These are phyloP conservation scores for Nemania diffusa DNA, from an alignment of 2,329 filamentous ascomycete genomes.

Conservation along the genomic window DNA sequence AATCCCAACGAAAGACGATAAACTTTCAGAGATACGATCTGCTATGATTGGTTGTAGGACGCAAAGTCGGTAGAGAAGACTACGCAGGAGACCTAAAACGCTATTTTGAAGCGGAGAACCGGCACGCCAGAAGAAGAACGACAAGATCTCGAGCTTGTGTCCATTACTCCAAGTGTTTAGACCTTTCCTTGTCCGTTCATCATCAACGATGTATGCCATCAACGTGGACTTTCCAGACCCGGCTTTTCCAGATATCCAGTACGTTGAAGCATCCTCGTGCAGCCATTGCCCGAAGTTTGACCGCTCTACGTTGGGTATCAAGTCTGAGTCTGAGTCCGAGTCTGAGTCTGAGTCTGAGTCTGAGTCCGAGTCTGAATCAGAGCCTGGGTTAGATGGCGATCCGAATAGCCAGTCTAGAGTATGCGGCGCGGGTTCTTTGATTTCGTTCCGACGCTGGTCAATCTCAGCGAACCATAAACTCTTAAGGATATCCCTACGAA, in stretches of 20 bases:
- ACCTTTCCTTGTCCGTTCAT: conserved; percentile 6
- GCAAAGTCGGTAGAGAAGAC: conserved; percentile 29
- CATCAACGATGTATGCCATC: conserved; percentile 30
- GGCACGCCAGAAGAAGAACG: conserved; percentile 38
- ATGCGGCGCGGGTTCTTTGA: conserved; percentile 23
- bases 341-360: too few species aligned
- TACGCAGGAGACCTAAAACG: conserved; percentile 28
- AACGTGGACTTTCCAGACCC: conserved; percentile 35
- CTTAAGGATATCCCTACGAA: conserved; percentile 9
- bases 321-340: neutral
- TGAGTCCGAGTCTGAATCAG: neutral
- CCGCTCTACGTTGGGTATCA: neutral
- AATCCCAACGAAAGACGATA: neutral
- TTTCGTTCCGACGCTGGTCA: conserved; percentile 20
- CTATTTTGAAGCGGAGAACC: conserved; percentile 28
- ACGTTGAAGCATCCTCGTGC: conserved; percentile 20
- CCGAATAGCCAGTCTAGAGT: conserved; percentile 26
- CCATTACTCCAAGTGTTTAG: conserved; percentile 15
- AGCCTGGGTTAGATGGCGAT: neutral
- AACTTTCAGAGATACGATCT: neutral
- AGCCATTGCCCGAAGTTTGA: conserved; percentile 30
- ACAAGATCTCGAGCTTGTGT: conserved; percentile 13
- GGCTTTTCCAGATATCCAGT: conserved; percentile 36
- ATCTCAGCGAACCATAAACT: conserved; percentile 28
- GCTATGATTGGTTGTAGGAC: neutral